A percentile compares a stretch with the other conserved stretches of the same genome.
Conservation (phyloP, 163 green algal genomes). For the Trebouxia gelatinosa region DNA sequence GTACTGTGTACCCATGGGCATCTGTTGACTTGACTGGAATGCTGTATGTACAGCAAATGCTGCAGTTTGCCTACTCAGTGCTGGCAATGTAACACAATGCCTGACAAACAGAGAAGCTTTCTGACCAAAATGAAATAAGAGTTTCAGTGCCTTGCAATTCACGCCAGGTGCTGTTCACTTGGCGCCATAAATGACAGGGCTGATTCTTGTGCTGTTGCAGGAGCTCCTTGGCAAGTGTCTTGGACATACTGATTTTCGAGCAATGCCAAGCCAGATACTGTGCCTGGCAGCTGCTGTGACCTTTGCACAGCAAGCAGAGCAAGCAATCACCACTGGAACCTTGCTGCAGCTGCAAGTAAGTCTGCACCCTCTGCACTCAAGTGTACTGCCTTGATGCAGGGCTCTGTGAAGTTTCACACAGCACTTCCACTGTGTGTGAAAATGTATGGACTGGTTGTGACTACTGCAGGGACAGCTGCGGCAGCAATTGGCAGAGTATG, state of each 20-base stretch:
- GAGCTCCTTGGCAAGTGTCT: neutral
- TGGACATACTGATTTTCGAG: slow-evolving; percentile 35
- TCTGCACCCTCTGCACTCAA: neutral
- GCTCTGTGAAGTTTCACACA: neutral
- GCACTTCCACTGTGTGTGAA: neutral
- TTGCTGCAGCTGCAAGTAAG: slow-evolving; percentile 41
- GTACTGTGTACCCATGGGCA: too few species aligned
- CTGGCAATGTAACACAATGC: too few species aligned
- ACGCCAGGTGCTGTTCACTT: too few species aligned
- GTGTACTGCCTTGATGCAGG: neutral
- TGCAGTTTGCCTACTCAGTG: too few species aligned
- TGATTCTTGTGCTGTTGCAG: neutral
- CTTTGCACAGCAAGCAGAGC: slow-evolving; percentile 65
- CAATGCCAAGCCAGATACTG: slow-evolving; percentile 56
- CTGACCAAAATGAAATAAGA: too few species aligned
- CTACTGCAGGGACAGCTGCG: slow-evolving; percentile 37
- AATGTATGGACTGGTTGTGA: neutral
- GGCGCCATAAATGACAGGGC: too few species aligned
- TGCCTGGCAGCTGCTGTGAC: slow-evolving; percentile 65
- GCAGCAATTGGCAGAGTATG: slow-evolving; percentile 60
- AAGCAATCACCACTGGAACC: slow-evolving; percentile 46
- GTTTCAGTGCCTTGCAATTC: too few species aligned
- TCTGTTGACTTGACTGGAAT: too few species aligned
- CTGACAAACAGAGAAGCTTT: too few species aligned
- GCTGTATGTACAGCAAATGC: too few species aligned